Evolutionary conservation across 768 basidiomycete genomes (phyloP).

Genomic region (Lactarius deliciosus): DNA sequence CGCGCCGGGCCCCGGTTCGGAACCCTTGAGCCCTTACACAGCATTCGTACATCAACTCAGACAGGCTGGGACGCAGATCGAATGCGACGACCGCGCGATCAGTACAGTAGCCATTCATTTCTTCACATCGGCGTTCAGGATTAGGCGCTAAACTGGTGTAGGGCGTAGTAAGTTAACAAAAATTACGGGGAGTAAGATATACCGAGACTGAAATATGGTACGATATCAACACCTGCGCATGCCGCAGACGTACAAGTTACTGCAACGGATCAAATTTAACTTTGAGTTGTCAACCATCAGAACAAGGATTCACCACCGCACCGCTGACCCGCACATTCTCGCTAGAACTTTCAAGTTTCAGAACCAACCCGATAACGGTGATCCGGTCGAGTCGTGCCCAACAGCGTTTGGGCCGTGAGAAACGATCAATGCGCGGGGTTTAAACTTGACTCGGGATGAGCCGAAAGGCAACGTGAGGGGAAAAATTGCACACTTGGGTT

Average conservation of each 20-base stretch:
- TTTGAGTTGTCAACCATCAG: background rate
- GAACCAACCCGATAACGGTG: background rate
- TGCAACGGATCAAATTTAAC: background rate
- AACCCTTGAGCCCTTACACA: background rate
- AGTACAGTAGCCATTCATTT: background rate
- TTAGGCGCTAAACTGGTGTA: background rate
- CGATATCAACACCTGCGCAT: background rate
- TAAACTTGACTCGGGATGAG: conserved; percentile 2
- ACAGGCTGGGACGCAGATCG: background rate
- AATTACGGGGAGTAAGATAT: no score
- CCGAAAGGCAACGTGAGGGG: conserved; percentile 1
- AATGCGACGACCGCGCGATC: conserved; percentile 1
- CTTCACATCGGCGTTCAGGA: background rate
- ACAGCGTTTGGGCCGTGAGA: background rate
- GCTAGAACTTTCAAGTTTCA: background rate
- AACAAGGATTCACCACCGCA: background rate
- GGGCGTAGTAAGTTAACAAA: background rate
- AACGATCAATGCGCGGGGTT: conserved; percentile 2
- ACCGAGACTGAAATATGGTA: background rate
- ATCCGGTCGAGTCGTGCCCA: background rate
- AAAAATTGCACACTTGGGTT: conserved; percentile 3
- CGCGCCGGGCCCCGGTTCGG: background rate
- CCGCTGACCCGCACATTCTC: background rate
- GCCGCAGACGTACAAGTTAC: background rate
- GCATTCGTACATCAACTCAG: background rate